These are phyloP conservation scores for Yamadazyma phyllophila DNA, from an alignment of 805 yeast species.

Conservation along the genomic window DNA sequence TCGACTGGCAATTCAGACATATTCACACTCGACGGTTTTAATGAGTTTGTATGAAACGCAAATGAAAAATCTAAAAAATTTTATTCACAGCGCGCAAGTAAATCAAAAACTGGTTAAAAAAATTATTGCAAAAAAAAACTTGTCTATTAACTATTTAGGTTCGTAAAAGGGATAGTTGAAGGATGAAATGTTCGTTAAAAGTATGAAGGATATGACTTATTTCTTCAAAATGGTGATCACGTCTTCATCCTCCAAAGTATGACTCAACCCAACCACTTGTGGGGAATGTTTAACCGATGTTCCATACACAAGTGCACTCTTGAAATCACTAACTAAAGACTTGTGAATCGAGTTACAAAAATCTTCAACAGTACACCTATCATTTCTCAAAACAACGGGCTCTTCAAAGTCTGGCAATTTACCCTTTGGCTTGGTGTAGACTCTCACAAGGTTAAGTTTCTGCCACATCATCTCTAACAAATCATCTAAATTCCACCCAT, in stretches of 20 bases:
- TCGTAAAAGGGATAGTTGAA: background rate
- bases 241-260: slow-evolving; percentile 89
- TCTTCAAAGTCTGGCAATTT: slow-evolving; percentile 88
- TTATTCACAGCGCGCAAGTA: slow-evolving; percentile 1
- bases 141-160: background rate
- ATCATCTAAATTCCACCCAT: slow-evolving; percentile 97
- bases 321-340: slow-evolving; percentile 88
- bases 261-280: slow-evolving; percentile 87
- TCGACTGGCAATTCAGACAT: slow-evolving; percentile 60
- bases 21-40: background rate
- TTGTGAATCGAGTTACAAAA: slow-evolving; percentile 97
- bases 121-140: background rate
- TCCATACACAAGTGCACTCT: slow-evolving; percentile 91
- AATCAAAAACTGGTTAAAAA: background rate
- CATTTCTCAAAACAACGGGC: slow-evolving; percentile 87
- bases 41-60: background rate
- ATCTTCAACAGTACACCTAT: slow-evolving; percentile 84
- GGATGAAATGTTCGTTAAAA: too few relatives aligned
- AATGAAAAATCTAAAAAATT: slow-evolving; percentile 4
- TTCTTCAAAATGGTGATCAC: slow-evolving; percentile 93
- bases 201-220: slow-evolving; percentile 14
- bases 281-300: slow-evolving; percentile 97
- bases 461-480: slow-evolving; percentile 95
- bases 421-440: slow-evolving; percentile 97
- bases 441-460: slow-evolving; percentile 83